These are phyloP conservation scores for Monosiga brevicollis DNA, from an alignment of 78 protist genomes.

Conservation along the genomic window DNA sequence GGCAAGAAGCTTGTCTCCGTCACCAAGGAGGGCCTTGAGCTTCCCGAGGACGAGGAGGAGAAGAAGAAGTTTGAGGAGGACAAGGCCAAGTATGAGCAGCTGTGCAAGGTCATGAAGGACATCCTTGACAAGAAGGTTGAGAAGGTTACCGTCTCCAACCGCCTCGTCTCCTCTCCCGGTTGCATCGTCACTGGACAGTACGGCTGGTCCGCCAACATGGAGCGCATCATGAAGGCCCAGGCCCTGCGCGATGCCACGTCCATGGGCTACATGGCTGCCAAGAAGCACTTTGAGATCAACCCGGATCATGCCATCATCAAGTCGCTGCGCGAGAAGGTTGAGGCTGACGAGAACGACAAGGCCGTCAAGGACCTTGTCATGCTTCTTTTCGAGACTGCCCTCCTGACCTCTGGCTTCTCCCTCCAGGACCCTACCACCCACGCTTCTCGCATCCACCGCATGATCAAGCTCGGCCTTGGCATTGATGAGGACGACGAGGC, in stretches of 20 bases:
- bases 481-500: constrained; percentile 53
- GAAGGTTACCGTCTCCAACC: constrained; percentile 89
- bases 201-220: constrained; percentile 99
- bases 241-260: constrained; percentile 93
- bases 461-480: constrained; percentile 91
- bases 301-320: constrained; percentile 89
- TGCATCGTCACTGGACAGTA: constrained; percentile 90
- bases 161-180: constrained; percentile 91
- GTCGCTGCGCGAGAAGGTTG: constrained; percentile 68
- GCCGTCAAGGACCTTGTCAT: constrained; percentile 89
- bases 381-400: constrained; percentile 94
- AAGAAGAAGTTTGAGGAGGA: constrained; percentile 81
- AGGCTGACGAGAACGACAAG: constrained; percentile 69
- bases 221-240: constrained; percentile 99
- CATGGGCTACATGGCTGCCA: constrained; percentile 89
- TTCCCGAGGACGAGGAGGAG: constrained; percentile 91
- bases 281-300: constrained; percentile 96
- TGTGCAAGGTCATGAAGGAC: constrained; percentile 95
- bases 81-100: constrained; percentile 75
- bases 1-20: constrained; percentile 95
- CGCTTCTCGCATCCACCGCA: constrained; percentile 91
- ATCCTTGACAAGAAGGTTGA: constrained; percentile 98
- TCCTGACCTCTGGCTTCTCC: constrained; percentile 95
- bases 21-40: constrained; percentile 97
- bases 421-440: constrained; percentile 90